Conservation (phyloP, 83 land plant species). For the Isoetes engelmannii region DNA sequence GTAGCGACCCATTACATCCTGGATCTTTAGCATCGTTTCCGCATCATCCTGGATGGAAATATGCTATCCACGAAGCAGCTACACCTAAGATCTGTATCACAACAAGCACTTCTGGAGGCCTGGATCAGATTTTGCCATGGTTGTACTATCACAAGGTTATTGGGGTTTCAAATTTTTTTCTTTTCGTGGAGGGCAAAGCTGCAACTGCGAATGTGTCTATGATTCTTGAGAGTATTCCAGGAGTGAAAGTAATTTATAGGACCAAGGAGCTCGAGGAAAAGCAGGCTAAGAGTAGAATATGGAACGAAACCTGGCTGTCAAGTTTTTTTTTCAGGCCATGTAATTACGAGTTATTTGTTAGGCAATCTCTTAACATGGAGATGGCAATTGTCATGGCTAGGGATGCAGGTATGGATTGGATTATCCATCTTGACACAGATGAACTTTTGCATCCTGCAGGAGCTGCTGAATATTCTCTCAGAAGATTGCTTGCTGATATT, state of each 20-base stretch:
- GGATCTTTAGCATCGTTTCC: slow-evolving; percentile 13
- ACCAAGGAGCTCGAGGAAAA: slow-evolving; percentile 12
- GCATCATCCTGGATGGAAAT: slow-evolving; percentile 31
- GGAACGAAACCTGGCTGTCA: slow-evolving; percentile 96
- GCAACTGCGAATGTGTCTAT: slow-evolving; percentile 4
- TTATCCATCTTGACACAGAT: slow-evolving; percentile 94
- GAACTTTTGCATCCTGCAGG: slow-evolving; percentile 93
- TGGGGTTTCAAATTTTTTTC: slow-evolving; percentile 6
- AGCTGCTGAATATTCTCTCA: slow-evolving; percentile 72
- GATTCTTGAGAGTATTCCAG: slow-evolving; percentile 10
- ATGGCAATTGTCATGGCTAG: slow-evolving; percentile 96
- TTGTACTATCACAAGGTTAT: slow-evolving; percentile 14
- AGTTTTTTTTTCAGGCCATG: slow-evolving; percentile 92
- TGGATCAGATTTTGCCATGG: slow-evolving; percentile 15
- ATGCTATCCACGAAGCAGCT: slow-evolving; percentile 14
- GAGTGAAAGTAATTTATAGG: slow-evolving; percentile 4
- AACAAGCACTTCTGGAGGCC: slow-evolving; percentile 13
- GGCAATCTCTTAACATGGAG: slow-evolving; percentile 96
- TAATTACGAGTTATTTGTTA: slow-evolving; percentile 92
- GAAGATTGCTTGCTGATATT: slow-evolving; percentile 59
- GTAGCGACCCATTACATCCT: slow-evolving; percentile 6
- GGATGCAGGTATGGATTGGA: slow-evolving; percentile 93
- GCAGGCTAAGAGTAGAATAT: slow-evolving; percentile 64
- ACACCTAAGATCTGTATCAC: slow-evolving; percentile 24
- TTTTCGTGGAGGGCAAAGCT: slow-evolving; percentile 16